Percentiles rank a stretch among this genome's conserved stretches.
Evolutionary conservation across 352 stramenopile genomes (phyloP).

Genomic region (Globisporangium iwayamae): DNA sequence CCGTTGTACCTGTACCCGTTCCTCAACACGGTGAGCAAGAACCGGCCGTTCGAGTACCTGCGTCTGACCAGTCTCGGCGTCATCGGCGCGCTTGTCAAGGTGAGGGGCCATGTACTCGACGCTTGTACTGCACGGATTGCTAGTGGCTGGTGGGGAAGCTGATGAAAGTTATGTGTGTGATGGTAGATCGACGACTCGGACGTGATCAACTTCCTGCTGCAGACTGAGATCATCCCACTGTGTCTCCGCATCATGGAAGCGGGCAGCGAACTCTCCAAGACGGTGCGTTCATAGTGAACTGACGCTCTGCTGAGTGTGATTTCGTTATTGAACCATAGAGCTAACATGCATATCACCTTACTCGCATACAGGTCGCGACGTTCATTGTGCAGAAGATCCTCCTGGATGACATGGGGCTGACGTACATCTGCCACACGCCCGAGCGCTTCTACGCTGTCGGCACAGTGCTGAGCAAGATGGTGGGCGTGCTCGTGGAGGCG

Average conservation of each 20-base stretch:
- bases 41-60: constrained; percentile 98
- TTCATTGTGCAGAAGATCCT: constrained; percentile 99
- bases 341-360: background rate
- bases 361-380: constrained; percentile 88
- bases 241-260: constrained; percentile 99
- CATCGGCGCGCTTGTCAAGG: constrained; percentile 98
- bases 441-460: constrained; percentile 90
- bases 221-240: constrained; percentile 99
- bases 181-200: constrained; percentile 95
- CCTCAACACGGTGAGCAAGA: constrained; percentile 98
- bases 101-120: constrained; percentile 14
- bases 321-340: background rate
- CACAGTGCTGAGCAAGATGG: constrained; percentile 97
- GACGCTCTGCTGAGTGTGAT: background rate
- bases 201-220: constrained; percentile 98
- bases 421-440: constrained; percentile 98
- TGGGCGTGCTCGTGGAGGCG: constrained; percentile 90
- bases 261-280: constrained; percentile 97
- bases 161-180: background rate
- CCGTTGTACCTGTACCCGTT: constrained; percentile 99
- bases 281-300: constrained; percentile 35
- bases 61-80: constrained; percentile 97
- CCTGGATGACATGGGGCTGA: constrained; percentile 97
- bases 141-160: background rate
- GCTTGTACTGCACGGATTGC: background rate